phyloP scores from a whole-genome alignment of 148 eudicot species.

The Camellia japonica region DNA sequence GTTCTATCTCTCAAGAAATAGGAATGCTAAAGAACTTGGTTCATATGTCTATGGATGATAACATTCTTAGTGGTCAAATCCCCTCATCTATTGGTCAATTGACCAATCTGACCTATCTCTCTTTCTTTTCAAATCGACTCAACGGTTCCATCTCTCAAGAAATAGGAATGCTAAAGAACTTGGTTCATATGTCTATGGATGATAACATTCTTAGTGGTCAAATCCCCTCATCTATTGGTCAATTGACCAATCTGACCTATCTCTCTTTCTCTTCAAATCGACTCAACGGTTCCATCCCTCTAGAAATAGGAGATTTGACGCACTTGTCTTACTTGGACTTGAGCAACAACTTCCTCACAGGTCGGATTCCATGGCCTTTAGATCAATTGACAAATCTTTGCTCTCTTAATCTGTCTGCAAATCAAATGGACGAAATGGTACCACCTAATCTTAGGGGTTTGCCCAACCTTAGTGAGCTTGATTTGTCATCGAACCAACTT shows the following conservation, averaged over 20 bases:
- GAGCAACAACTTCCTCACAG: neutral
- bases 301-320: neutral
- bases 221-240: too few relatives aligned
- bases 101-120: neutral
- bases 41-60: rapidly evolving
- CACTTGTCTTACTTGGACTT: neutral
- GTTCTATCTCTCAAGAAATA: neutral
- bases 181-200: too few relatives aligned
- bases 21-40: neutral
- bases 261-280: too few relatives aligned
- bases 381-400: neutral
- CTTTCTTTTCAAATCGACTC: neutral
- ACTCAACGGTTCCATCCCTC: conserved; percentile 13
- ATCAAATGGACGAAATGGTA: too few relatives aligned
- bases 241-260: too few relatives aligned
- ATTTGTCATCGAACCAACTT: conserved; percentile 2
- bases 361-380: neutral
- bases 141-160: neutral
- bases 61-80: neutral
- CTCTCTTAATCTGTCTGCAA: too few relatives aligned
- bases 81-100: neutral
- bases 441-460: too few relatives aligned
- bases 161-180: too few relatives aligned
- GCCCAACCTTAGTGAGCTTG: neutral
- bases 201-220: too few relatives aligned